Conservation (phyloP, 1,284 basidiomycete genomes). For the Ustilago curta region DNA sequence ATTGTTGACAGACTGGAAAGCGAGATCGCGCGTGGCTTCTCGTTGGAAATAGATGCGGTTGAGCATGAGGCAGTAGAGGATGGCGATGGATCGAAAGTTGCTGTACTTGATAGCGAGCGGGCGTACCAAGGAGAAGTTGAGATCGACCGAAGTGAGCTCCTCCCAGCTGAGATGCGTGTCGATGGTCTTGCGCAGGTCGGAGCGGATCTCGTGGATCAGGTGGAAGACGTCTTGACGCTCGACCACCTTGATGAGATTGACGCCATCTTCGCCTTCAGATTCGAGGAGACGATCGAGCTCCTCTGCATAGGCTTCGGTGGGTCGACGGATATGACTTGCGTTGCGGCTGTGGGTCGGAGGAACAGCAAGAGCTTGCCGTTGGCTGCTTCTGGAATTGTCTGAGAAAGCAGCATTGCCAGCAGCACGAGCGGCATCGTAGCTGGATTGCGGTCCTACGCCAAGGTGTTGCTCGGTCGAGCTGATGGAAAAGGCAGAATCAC, state of each 20-base stretch:
- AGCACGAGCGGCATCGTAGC: neutral
- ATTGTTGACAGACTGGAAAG: conserved; percentile 75
- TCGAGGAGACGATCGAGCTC: conserved; percentile 47
- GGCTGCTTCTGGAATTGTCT: neutral
- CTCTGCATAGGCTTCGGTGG: conserved; percentile 34
- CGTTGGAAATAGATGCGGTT: conserved; percentile 87
- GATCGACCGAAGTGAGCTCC: conserved; percentile 58
- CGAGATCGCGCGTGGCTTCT: conserved; percentile 71
- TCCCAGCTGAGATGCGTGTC: conserved; percentile 63
- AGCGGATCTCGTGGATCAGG: conserved; percentile 53
- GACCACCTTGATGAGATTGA: conserved; percentile 49
- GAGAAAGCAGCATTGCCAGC: conserved; percentile 6
- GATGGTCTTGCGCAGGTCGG: conserved; percentile 55
- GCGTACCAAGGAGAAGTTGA: conserved; percentile 62
- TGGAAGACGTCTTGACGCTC: conserved; percentile 57
- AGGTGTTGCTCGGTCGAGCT: conserved; percentile 38
- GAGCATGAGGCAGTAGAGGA: conserved; percentile 88
- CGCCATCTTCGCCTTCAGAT: conserved; percentile 50
- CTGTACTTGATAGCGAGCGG: conserved; percentile 62
- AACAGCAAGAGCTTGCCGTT: neutral
- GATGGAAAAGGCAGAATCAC: conserved; percentile 27
- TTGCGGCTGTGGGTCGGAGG: conserved; percentile 7
- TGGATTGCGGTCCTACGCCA: neutral
- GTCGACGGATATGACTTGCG: conserved; percentile 19
- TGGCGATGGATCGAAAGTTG: conserved; percentile 71